Evolutionary conservation across 2,329 filamentous ascomycete genomes (phyloP).

Genomic region (Cordyceps cateniannulata): DNA sequence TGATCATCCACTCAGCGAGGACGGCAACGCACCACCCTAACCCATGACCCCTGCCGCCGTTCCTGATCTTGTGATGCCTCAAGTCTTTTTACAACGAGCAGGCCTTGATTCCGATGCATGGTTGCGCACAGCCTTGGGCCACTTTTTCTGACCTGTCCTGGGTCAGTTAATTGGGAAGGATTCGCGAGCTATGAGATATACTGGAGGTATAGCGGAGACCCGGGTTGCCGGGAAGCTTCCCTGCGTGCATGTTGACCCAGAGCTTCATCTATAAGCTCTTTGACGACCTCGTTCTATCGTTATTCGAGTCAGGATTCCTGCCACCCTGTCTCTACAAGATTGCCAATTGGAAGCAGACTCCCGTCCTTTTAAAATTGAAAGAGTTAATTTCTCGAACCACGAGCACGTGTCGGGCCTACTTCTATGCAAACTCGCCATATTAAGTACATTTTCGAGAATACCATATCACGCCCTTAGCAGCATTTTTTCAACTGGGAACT

Average conservation of each 20-base stretch:
- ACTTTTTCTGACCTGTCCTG: neutral
- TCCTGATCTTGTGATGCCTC: conserved; percentile 12
- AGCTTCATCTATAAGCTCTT: neutral
- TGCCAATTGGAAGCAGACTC: neutral
- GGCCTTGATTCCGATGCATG: neutral
- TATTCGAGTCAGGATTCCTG: neutral
- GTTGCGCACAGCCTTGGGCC: neutral
- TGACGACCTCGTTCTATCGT: neutral
- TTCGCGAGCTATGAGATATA: neutral
- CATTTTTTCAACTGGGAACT: neutral
- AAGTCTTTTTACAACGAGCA: conserved; percentile 1
- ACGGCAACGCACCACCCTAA: conserved; percentile 4
- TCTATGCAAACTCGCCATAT: neutral
- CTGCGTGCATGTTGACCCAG: neutral
- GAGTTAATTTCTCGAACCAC: neutral
- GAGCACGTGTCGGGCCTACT: neutral
- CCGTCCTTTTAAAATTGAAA: too few species aligned
- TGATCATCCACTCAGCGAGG: conserved; percentile 1
- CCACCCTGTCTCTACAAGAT: neutral
- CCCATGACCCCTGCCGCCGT: conserved; percentile 9
- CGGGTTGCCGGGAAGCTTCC: neutral
- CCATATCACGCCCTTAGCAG: neutral
- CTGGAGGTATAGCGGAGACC: too few species aligned
- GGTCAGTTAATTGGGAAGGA: neutral
- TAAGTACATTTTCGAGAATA: neutral